These are phyloP conservation scores for Keqinozyma sinolaborantium DNA, from an alignment of 1,139 yeast species.

Conservation along the genomic window DNA sequence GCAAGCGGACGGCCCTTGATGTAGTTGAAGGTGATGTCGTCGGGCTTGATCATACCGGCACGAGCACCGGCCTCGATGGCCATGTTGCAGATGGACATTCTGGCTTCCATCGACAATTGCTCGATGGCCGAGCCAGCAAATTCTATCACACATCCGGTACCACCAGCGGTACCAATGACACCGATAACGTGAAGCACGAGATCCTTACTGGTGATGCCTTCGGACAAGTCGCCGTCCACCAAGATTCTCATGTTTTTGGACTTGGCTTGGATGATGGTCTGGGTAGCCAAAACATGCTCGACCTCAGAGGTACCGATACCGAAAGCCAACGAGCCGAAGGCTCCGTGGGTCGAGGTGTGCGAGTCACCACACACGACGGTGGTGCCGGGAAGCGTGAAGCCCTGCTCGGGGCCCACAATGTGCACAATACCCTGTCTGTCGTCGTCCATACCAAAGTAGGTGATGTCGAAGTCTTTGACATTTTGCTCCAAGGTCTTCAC, in stretches of 20 bases:
- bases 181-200: constrained; percentile 92
- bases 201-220: constrained; percentile 95
- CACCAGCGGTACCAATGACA: constrained; percentile 98
- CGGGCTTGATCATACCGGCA: constrained; percentile 99
- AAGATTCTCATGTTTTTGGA: constrained; percentile 92
- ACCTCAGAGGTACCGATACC: constrained; percentile 99
- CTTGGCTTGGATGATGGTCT: constrained; percentile 89
- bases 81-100: constrained; percentile 99
- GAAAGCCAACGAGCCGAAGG: constrained; percentile 96
- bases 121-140: constrained; percentile 95
- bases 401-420: constrained; percentile 98
- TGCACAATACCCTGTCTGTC: constrained; percentile 96
- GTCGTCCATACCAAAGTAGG: constrained; percentile 93
- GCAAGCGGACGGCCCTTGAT: constrained; percentile 92
- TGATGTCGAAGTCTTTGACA: constrained; percentile 82
- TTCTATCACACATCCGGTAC: constrained; percentile 95
- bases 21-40: constrained; percentile 80
- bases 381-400: constrained; percentile 96
- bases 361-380: constrained; percentile 99
- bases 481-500: constrained; percentile 90
- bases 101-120: constrained; percentile 91
- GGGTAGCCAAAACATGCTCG: constrained; percentile 97
- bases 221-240: constrained; percentile 76
- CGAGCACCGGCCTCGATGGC: constrained; percentile 98
- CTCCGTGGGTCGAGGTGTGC: constrained; percentile 98